Base-by-base conservation (phyloP, 768 basidiomycete genomes). In the Leccinum boreale region DNA sequence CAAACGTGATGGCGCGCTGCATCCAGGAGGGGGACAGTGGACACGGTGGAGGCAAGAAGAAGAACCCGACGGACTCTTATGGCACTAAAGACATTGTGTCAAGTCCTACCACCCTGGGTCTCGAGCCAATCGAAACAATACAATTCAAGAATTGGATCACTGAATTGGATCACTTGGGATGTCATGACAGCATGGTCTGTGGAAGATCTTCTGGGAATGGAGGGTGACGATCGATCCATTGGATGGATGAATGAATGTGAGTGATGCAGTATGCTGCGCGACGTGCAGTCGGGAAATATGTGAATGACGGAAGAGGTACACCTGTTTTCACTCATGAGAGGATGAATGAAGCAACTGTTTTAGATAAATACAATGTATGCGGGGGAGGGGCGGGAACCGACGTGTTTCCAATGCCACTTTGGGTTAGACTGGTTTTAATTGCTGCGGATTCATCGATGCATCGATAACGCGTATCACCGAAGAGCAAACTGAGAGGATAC, bases 371-470 rank as follows among this genome's bases (percentile, higher is more conserved):
- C 53, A 67, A 58, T 46, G 57, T 46, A 57, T 64, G 48, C 24
- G 60, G 33, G 44, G 47, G 42, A 21, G 42, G 42, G 42, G 42
- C 42, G 42, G 42, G 42, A 44, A 44, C 28, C 57, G 31, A 42
- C 55, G 39, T 57, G 66, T 67, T 56, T 65, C 66, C 28, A 67
- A 44, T 62, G 66, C 63, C 53, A 51, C 52, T 65, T 67, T 35
- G 6, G 55, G 58, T 2, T 55, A 55, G 50, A 35, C n/a, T 57
- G 47, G 35, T 33, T 21, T 29, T 54, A n/a, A 35, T 44, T 44
- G 19, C 55, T 64, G 59, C 56, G 57, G 52, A 50, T 36, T 31
- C 49, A 57, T 53, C 33, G 62, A 64, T 64, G 54, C n/a, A n/a
- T 19, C 42, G 62, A 64, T 64, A 56, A 44, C 54, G 56, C 62